Base-by-base conservation (phyloP, 2,329 filamentous ascomycete species). In the Monosporascus sp. region DNA sequence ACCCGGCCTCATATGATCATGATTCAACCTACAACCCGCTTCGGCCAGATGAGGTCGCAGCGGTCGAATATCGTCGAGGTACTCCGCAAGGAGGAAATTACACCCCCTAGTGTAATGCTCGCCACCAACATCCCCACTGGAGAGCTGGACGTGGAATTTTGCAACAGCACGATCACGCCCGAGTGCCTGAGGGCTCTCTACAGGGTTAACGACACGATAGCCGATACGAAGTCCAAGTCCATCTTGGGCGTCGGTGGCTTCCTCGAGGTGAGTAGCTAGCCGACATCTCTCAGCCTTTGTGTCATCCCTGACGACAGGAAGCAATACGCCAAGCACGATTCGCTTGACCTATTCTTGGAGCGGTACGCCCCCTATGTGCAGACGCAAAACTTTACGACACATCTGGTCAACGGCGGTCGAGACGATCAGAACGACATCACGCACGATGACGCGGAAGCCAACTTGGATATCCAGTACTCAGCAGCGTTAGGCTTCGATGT, bases 21-120 rank as follows among this genome's bases (percentile, higher is more conserved):
- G 63, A 81, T 88, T 48, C 82, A 87, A 66, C 85, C 85, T 1
- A 87, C 84, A 0, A 87, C 82, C 4, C 75, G 80, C 40, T 88
- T 87, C 54, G 80, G 80, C 19, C 71, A 76, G 52, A 72, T 80
- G 22, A 67, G 65, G 31, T 60, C 76, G 2, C 75, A 80, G 53
- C 64, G 60, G 45, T 73, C 66, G 26, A 67, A 67, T 6, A 66
- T 79, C 52, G 78, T 67, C 52, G 64, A 72, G 14, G 59, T 69
- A 49, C 59, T 68, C 47, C 61, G 64, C 36, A 49, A 71, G 14
- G 60, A 61, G 24, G 58, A 62, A 14, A 55, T 58, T n/a, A 7
- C 22, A 2, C 54, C 56, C 7, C 52, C 59, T 31, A 48, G 52
- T 19, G 49, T 53, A 3, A 49, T 53, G 14, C 48, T 52, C 19